Conservation (phyloP, 306 rosid genomes). For the Ochetophila trinervis region DNA sequence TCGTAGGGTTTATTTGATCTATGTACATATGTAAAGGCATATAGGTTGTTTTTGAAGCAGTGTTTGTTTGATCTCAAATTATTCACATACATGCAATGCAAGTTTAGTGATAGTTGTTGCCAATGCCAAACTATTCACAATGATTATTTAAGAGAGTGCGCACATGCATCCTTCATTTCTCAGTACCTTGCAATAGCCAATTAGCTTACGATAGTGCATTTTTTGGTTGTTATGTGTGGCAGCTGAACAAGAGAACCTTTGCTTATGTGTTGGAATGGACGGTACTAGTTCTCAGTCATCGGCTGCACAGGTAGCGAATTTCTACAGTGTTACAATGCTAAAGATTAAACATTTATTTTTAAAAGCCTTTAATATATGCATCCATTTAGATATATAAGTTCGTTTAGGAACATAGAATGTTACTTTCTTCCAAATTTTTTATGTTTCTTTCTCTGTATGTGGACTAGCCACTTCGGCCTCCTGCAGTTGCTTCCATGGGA, state of each 20-base stretch:
- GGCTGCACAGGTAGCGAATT: conserved; percentile 57
- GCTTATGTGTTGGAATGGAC: conserved; percentile 56
- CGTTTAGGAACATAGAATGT: neutral
- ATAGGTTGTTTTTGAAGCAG: no score
- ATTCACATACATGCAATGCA: no score
- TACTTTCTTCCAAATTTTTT: neutral
- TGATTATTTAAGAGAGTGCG: no score
- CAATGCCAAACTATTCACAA: no score
- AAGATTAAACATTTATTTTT: no score
- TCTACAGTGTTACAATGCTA: neutral
- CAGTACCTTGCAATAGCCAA: neutral
- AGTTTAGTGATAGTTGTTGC: no score
- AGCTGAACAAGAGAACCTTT: neutral
- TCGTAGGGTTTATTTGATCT: no score
- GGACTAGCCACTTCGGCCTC: conserved; percentile 33
- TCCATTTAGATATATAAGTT: no score
- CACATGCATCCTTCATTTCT: neutral
- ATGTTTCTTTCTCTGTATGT: neutral
- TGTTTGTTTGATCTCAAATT: no score
- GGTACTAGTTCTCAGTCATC: conserved; percentile 63
- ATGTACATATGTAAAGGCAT: no score
- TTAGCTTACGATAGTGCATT: neutral
- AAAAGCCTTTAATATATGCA: no score
- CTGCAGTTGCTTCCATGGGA: conserved; percentile 35
- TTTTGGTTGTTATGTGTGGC: conserved; percentile 6